Evolutionary conservation across 2,329 filamentous ascomycete genomes (phyloP).

Genomic region (Epichloe amarillans): DNA sequence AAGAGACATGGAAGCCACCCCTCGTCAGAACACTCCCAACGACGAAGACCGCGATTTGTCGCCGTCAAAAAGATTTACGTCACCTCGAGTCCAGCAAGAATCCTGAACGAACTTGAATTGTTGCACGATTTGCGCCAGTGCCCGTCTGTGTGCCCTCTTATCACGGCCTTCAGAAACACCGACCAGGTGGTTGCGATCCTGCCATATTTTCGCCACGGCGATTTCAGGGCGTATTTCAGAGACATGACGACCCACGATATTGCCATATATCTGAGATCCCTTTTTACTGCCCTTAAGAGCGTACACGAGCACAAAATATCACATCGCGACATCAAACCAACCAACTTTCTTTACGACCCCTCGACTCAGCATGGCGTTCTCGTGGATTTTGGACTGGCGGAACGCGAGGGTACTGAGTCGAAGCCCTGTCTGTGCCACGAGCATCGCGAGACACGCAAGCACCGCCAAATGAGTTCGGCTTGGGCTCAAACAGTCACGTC

Average conservation of each 20-base stretch:
- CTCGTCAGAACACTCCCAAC: conserved; percentile 16
- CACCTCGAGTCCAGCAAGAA: conserved; percentile 83
- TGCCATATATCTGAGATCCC: conserved; percentile 73
- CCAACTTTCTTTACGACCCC: conserved; percentile 91
- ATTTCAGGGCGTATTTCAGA: conserved; percentile 90
- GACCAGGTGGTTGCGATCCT: conserved; percentile 93
- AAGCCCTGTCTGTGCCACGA: conserved; percentile 76
- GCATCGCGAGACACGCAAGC: conserved; percentile 45
- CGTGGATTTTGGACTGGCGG: conserved; percentile 97
- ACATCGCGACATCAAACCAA: conserved; percentile 93
- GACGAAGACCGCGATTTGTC: conserved; percentile 54
- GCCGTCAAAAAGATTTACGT: conserved; percentile 99
- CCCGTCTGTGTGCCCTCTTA: conserved; percentile 79
- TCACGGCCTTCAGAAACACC: conserved; percentile 88
- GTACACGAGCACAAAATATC: conserved; percentile 79
- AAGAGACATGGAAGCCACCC: conserved; percentile 32
- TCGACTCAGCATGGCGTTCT: conserved; percentile 70
- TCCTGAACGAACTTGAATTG: conserved; percentile 91
- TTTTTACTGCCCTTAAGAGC: conserved; percentile 78
- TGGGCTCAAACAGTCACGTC: conserved; percentile 37
- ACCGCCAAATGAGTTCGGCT: conserved; percentile 43
- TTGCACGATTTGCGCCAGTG: conserved; percentile 77
- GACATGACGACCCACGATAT: conserved; percentile 79
- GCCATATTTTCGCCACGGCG: conserved; percentile 88
- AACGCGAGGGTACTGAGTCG: conserved; percentile 63